A percentile compares a stretch with the other conserved stretches of the same genome.
Evolutionary conservation across 2,329 filamentous ascomycete species (phyloP).

Genomic region (Aspergillus thermomutatus): DNA sequence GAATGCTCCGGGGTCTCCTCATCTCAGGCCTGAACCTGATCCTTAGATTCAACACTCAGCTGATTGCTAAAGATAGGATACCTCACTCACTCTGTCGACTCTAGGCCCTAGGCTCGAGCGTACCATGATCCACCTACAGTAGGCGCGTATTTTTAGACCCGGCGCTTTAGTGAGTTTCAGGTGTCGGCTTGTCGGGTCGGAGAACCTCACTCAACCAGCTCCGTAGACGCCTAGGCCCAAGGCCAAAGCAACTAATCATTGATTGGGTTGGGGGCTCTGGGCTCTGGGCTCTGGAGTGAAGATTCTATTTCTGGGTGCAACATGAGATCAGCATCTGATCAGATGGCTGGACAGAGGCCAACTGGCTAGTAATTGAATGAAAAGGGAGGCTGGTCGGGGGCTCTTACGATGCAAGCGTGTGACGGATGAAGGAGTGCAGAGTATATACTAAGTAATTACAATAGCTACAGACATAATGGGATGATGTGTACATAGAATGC

Average conservation of each 20-base stretch:
- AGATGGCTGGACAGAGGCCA: not conserved
- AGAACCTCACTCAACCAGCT: no score
- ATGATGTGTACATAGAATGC: not conserved
- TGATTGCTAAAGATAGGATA: not conserved
- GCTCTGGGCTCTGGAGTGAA: not conserved
- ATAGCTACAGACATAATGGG: not conserved
- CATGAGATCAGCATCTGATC: not conserved
- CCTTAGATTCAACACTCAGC: no score
- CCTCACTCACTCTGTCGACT: not conserved
- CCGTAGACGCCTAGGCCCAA: not conserved
- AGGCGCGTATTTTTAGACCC: not conserved
- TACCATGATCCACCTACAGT: no score
- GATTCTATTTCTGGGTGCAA: not conserved
- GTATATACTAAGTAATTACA: not conserved
- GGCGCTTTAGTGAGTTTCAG: not conserved
- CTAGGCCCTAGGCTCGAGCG: no score
- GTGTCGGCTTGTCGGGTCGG: not conserved
- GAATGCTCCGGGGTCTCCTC: no score
- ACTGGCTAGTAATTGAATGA: not conserved
- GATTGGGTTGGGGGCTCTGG: no score
- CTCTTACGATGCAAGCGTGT: no score
- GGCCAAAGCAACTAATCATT: not conserved
- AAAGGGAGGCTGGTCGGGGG: not conserved
- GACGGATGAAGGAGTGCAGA: not conserved
- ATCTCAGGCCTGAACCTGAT: no score